Evolutionary conservation across 768 basidiomycete species (phyloP), one percentile per base, ranked within the genome.

Genomic region (Boletus pseudopeckii): DNA sequence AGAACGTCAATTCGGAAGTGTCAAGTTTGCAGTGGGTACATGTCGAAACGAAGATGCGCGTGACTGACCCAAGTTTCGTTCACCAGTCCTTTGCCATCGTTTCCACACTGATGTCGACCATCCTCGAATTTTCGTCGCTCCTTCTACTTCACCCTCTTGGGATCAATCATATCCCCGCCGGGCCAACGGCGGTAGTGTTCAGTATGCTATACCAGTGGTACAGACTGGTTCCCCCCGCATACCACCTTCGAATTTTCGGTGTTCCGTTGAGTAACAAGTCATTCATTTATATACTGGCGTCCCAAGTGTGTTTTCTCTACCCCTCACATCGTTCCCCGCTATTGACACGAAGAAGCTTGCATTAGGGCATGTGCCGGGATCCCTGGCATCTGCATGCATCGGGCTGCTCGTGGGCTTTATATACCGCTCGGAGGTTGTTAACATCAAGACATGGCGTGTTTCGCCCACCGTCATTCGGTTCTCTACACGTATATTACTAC

Each of bases 1-100:
- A 30, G 95, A 98, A 64, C 81, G 95, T 49, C 82, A 84, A 39
- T 97, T 92, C 64, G 94, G 95, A 11, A 85, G 85, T 50, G 71
- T 88, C 53, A 97, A 97, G 70, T 97, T 81, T 71, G 91, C 90
- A 30, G 92, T 93, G 59, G 70, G 84, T 69, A 13, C 32, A 43
- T n/a, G 26, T 49, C 52, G 20, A 50, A 24, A 33, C 13, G 20
- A 38, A 11, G n/a, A 28, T 40, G 11, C 18, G 26, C 39, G 20
- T 14, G 15, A 45, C 32, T 53, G 47, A 56, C 52, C 48, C 54
- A 58, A 36, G n/a, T 24, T 44, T 48, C 33, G 48, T 41, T 45
- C 30, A 40, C 20, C 61, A 94, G 92, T 92, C 92, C 3, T 94
- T 90, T 65, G 72, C 80, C n/a, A 69, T 88, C 28, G 78, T 92